Percentiles rank a stretch among this genome's conserved stretches.
phyloP scores from a whole-genome alignment of 192 early-diverging fungal species.

The Thoreauomyces humboldtii region DNA sequence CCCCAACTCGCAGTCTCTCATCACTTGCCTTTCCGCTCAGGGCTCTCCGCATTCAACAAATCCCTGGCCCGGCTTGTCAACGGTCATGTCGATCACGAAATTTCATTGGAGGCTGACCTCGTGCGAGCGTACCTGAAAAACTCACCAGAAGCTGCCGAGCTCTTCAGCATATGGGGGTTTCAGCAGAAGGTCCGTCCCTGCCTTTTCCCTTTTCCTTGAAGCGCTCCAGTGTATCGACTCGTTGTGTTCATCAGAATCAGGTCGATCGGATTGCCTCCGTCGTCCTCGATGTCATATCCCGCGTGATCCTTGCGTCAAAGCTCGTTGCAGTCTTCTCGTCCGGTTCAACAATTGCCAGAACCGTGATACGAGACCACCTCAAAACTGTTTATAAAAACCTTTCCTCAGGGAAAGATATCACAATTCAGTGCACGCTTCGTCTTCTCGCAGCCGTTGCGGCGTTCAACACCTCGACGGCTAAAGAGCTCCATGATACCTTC shows the following conservation, averaged over 20 bases:
- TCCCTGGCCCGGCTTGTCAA: constrained; percentile 19
- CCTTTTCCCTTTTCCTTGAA: too few relatives aligned
- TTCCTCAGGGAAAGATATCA: constrained; percentile 52
- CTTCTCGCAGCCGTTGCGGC: constrained; percentile 64
- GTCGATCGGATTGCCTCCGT: constrained; percentile 43
- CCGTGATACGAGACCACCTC: constrained; percentile 68
- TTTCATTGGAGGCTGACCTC: constrained; percentile 39
- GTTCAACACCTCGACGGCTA: constrained; percentile 52
- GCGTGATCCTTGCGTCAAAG: constrained; percentile 52
- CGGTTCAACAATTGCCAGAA: constrained; percentile 40
- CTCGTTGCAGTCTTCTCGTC: constrained; percentile 35
- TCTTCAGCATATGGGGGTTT: constrained; percentile 64
- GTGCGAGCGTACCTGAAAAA: constrained; percentile 52
- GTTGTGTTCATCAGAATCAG: constrained; percentile 41
- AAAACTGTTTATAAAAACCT: constrained; percentile 61
- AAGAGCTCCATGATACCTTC: constrained; percentile 68
- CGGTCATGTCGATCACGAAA: constrained; percentile 35
- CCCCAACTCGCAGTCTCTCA: too few relatives aligned
- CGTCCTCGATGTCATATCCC: constrained; percentile 60
- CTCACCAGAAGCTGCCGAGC: constrained; percentile 56
- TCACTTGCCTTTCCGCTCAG: too few relatives aligned
- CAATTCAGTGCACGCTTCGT: constrained; percentile 61
- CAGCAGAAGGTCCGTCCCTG: constrained; percentile 55
- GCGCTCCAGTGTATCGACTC: background rate
- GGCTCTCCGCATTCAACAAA: constrained; percentile 29